Evolutionary conservation across 208 protist species (phyloP).

Genomic region (Trichomonas gallinae): DNA sequence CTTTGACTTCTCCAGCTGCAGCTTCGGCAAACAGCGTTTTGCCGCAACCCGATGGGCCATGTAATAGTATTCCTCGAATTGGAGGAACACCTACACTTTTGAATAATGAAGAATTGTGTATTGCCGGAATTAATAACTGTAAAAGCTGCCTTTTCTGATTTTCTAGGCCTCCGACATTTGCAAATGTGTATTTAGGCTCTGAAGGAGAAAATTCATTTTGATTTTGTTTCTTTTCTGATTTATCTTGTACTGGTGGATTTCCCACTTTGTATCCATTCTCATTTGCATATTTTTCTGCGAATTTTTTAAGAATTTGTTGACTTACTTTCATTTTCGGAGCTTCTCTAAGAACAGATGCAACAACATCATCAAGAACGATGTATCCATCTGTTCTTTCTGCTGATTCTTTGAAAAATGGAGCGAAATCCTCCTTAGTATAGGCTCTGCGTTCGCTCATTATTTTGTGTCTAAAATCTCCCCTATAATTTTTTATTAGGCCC

Average conservation of each 20-base stretch:
- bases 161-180: neutral
- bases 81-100: conserved; percentile 92
- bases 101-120: conserved; percentile 51
- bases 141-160: neutral
- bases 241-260: too few species aligned
- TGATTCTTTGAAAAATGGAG: too few species aligned
- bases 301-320: too few species aligned
- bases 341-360: too few species aligned
- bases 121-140: neutral
- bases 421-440: too few species aligned
- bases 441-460: conserved; percentile 37
- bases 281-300: too few species aligned
- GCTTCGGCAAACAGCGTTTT: conserved; percentile 98
- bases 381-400: too few species aligned
- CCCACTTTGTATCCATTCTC: too few species aligned
- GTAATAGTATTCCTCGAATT: conserved; percentile 76
- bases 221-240: too few species aligned
- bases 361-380: too few species aligned
- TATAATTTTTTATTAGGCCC: too few species aligned
- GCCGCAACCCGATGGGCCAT: conserved; percentile 92
- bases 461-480: conserved; percentile 38
- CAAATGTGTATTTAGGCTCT: neutral
- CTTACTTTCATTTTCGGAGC: too few species aligned
- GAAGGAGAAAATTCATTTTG: neutral
- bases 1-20: conserved; percentile 97